Conservation (phyloP, 176 grass and related monocot species). For the Aegilops longissima region DNA sequence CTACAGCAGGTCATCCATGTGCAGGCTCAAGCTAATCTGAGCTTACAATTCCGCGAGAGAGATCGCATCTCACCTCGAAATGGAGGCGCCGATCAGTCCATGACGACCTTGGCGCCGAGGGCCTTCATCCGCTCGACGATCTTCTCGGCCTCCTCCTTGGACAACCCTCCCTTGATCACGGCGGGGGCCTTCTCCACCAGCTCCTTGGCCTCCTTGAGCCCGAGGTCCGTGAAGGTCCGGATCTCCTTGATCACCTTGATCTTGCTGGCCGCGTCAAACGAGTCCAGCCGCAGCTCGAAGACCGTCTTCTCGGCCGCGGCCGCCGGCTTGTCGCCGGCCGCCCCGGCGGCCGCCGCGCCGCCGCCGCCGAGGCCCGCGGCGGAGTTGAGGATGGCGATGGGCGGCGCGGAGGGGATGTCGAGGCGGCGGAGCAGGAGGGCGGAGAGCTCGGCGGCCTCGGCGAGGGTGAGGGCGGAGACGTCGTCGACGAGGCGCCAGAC, state of each 20-base stretch:
- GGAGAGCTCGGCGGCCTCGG: slow-evolving; percentile 60
- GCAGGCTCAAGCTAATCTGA: background rate
- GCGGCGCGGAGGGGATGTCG: slow-evolving; percentile 49
- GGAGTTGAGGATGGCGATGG: slow-evolving; percentile 84
- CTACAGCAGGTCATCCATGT: background rate
- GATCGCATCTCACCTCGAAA: slow-evolving; percentile 35
- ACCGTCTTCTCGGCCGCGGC: slow-evolving; percentile 88
- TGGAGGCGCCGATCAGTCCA: slow-evolving; percentile 50
- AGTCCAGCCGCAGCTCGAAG: slow-evolving; percentile 85
- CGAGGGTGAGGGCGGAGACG: slow-evolving; percentile 67
- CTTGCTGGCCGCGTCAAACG: slow-evolving; percentile 83
- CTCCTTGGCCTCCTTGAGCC: slow-evolving; percentile 97
- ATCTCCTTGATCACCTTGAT: slow-evolving; percentile 99
- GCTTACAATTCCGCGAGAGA: background rate
- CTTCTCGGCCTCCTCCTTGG: slow-evolving; percentile 79
- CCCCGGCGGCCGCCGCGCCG: background rate
- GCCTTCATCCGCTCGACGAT: slow-evolving; percentile 95
- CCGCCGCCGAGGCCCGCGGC: slow-evolving; percentile 50
- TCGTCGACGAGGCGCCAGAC: slow-evolving; percentile 98
- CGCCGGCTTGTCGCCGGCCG: slow-evolving; percentile 42
- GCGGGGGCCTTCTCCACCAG: slow-evolving; percentile 88
- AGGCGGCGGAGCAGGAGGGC: slow-evolving; percentile 59
- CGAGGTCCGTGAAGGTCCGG: slow-evolving; percentile 79
- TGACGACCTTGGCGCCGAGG: slow-evolving; percentile 70
- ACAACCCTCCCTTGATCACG: slow-evolving; percentile 73